Conservation (phyloP, 257 asterid genomes). For the Paraleonurus japonicus region DNA sequence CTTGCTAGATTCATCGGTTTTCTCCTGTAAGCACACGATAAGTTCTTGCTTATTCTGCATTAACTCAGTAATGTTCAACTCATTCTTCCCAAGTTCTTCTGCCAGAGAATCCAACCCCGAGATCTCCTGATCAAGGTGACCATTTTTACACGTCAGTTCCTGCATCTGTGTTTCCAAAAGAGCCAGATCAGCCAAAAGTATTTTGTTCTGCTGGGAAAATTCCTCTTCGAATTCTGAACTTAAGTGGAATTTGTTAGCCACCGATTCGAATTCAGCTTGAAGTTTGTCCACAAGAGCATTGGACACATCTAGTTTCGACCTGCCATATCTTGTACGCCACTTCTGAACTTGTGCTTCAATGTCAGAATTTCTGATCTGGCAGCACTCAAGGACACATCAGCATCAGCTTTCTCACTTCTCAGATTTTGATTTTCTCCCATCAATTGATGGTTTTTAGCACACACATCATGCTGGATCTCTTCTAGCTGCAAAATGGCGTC, state of each 20-base stretch:
- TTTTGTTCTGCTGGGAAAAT: conserved; percentile 40
- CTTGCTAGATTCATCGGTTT: conserved; percentile 51
- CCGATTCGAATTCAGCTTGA: conserved; percentile 64
- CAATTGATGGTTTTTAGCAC: conserved; percentile 44
- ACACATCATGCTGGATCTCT: conserved; percentile 53
- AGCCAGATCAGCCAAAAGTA: conserved; percentile 64
- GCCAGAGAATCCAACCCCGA: conserved; percentile 53
- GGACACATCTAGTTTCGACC: conserved; percentile 52
- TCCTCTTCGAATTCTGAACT: conserved; percentile 64
- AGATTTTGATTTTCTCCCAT: conserved; percentile 65
- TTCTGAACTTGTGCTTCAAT: conserved; percentile 57
- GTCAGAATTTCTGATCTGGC: conserved; percentile 61
- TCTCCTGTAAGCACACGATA: conserved; percentile 37
- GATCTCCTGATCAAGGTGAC: conserved; percentile 51
- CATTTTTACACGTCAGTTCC: conserved; percentile 50
- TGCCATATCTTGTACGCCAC: conserved; percentile 45
- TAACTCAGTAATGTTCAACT: conserved; percentile 46
- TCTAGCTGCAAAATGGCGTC: conserved; percentile 56
- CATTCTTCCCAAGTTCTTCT: conserved; percentile 49
- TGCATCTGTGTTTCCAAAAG: conserved; percentile 63
- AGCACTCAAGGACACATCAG: conserved; percentile 52
- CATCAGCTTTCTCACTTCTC: conserved; percentile 48
- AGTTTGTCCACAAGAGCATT: conserved; percentile 70
- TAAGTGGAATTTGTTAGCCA: conserved; percentile 53
- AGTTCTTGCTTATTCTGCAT: conserved; percentile 58